phyloP scores from a whole-genome alignment of 805 yeast species.

The Lipomyces yamanashiensis region DNA sequence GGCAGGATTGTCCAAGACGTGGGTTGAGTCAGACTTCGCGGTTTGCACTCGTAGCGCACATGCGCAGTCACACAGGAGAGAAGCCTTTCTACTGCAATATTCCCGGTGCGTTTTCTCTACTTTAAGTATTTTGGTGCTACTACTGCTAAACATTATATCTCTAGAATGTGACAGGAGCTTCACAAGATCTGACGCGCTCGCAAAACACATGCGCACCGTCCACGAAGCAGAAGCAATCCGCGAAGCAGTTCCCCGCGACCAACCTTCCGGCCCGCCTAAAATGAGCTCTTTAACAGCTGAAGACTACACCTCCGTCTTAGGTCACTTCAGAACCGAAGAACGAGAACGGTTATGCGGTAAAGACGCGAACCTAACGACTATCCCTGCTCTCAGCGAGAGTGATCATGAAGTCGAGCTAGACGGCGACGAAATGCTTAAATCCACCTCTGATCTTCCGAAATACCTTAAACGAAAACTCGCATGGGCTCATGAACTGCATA shows the following conservation, averaged over 20 bases:
- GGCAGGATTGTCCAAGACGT: conserved; percentile 62
- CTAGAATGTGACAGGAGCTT: conserved; percentile 63
- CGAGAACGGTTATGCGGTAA: not conserved
- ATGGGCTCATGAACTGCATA: conserved; percentile 44
- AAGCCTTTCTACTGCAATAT: conserved; percentile 66
- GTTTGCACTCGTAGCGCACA: conserved; percentile 64
- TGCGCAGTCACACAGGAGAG: conserved; percentile 69
- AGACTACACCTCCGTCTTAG: conserved; percentile 16
- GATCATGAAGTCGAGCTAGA: conserved; percentile 29
- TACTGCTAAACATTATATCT: too few species aligned
- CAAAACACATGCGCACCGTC: conserved; percentile 64
- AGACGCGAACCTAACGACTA: not conserved
- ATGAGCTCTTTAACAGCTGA: conserved; percentile 18
- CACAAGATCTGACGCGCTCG: conserved; percentile 63
- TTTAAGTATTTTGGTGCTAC: too few species aligned
- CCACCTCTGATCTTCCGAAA: conserved; percentile 25
- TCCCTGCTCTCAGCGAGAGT: conserved; percentile 5
- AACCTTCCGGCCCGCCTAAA: conserved; percentile 19
- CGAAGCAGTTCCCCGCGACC: conserved; percentile 11
- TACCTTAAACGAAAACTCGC: conserved; percentile 41
- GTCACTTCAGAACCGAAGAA: conserved; percentile 6
- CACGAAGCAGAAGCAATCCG: conserved; percentile 52
- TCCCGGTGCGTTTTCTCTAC: conserved; percentile 40
- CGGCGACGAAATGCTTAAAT: conserved; percentile 21
- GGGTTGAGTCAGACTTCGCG: conserved; percentile 59